phyloP scores from a whole-genome alignment of 345 rosid genomes.

The Mangifera indica region DNA sequence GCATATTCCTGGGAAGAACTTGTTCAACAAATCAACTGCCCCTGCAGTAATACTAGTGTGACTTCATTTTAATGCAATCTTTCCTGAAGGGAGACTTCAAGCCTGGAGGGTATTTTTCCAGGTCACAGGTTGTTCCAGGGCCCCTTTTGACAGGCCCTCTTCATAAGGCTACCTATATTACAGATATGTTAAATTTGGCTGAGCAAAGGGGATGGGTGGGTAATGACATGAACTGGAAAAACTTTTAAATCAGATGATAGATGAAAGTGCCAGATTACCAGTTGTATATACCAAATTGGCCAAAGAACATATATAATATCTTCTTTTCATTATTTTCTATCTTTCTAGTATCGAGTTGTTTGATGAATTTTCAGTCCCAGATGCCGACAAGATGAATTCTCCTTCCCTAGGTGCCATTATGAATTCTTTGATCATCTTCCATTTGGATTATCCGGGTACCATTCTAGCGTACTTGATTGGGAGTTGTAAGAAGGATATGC shows the following conservation, averaged over 20 bases:
- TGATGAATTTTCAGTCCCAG: slow-evolving; percentile 30
- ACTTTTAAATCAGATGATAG: slow-evolving; percentile 65
- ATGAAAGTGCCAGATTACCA: slow-evolving; percentile 74
- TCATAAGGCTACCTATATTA: slow-evolving; percentile 53
- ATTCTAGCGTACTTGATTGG: too few species aligned
- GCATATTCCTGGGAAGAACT: slow-evolving; percentile 67
- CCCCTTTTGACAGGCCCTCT: slow-evolving; percentile 90
- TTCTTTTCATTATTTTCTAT: neutral
- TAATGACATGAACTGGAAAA: slow-evolving; percentile 55
- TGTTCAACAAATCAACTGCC: slow-evolving; percentile 54
- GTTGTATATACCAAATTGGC: slow-evolving; percentile 84
- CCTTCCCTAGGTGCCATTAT: slow-evolving; percentile 66
- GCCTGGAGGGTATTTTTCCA: slow-evolving; percentile 11
- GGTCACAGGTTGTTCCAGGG: slow-evolving; percentile 58
- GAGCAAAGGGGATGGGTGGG: slow-evolving; percentile 76
- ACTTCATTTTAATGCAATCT: neutral
- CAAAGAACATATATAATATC: slow-evolving; percentile 39
- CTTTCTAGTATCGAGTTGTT: neutral
- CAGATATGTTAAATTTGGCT: slow-evolving; percentile 64
- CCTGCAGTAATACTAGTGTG: slow-evolving; percentile 47
- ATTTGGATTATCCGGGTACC: neutral
- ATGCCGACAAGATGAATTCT: slow-evolving; percentile 69
- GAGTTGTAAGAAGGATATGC: slow-evolving; percentile 72
- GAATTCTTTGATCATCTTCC: slow-evolving; percentile 7
- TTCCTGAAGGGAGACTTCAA: neutral